Base-by-base conservation (phyloP, 163 green algal species). In the Chlorella variabilis region DNA sequence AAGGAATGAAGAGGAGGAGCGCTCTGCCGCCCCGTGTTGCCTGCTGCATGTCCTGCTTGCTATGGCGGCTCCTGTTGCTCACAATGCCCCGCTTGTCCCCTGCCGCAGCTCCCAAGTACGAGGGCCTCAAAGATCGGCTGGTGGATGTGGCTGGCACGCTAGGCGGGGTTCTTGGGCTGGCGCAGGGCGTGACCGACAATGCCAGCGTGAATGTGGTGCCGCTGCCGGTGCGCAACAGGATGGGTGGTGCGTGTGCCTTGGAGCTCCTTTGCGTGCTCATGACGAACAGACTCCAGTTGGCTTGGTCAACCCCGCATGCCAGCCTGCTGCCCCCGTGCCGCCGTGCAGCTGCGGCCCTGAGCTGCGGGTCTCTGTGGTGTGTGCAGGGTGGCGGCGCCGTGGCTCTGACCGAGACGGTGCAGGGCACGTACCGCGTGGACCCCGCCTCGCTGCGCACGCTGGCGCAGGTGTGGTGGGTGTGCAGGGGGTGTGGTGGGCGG, bases 141-240 rank as follows among this genome's bases (percentile, higher is more conserved):
- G n/a, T 38, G 1, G 78, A 88, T 8, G 25, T 89, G 31, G 41
- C 41, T 0, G 49, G 38, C 66, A 87, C 27, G n/a, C 48, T 41
- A 17, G 81, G 77, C 66, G 84, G 42, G 41, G 88, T 70, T 49
- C 75, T 82, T 56, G 68, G 82, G 0, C 71, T 77, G 31, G 34
- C 61, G 21, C 49, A 88, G 45, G 90, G 62, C 15, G 90, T 93
- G 61, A 96, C 91, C 8, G 93, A 96, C 88, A 96, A 96, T 59
- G 84, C 90, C 27, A 88, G 51, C 13, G 91, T 96, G 15, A 93
- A 87, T 68, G 67, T 94, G 0, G 51, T 87, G 20, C 65, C 87
- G 5, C 83, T 90, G 49, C 59, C 33, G 54, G 73, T 70, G 36
- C 0, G 71, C 2, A 34, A 17, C 15, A 7, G 15, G n/a, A n/a